Conservation (phyloP, 257 asterid genomes). For the Plantago ovata region DNA sequence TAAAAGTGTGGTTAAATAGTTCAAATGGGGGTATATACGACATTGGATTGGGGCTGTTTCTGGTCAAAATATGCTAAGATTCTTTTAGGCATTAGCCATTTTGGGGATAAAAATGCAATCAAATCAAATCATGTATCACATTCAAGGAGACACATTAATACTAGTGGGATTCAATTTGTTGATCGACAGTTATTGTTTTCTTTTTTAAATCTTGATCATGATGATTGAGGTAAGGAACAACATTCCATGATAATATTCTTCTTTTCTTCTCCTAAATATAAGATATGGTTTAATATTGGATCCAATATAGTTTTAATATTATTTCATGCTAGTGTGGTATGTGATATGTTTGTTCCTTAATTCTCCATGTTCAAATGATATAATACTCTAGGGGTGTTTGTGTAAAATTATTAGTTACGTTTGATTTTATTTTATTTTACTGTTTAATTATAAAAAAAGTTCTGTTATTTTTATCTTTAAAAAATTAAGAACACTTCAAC, state of each 20-base stretch:
- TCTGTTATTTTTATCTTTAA: too few species aligned
- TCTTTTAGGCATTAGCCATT: conserved; percentile 29
- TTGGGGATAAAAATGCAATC: conserved; percentile 20
- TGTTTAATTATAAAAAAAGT: too few species aligned
- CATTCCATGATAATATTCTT: conserved; percentile 29
- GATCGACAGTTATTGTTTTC: conserved; percentile 14
- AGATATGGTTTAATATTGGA: neutral
- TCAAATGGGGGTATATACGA: conserved; percentile 13
- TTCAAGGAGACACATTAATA: conserved; percentile 17
- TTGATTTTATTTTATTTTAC: too few species aligned
- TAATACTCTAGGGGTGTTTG: too few species aligned
- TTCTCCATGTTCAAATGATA: too few species aligned
- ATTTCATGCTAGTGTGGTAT: neutral
- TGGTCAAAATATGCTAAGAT: conserved; percentile 34
- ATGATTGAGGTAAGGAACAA: conserved; percentile 26
- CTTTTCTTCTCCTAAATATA: conserved; percentile 11
- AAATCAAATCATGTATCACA: conserved; percentile 1
- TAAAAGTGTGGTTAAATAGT: neutral
- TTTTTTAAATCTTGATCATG: neutral
- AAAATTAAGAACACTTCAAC: too few species aligned
- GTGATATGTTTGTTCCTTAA: neutral
- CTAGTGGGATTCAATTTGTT: conserved; percentile 21
- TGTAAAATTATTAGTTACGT: too few species aligned
- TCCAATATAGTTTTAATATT: neutral
- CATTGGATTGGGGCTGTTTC: conserved; percentile 22